Conservation (phyloP, 352 stramenopile genomes). For the Thraustochytrium sp. region DNA sequence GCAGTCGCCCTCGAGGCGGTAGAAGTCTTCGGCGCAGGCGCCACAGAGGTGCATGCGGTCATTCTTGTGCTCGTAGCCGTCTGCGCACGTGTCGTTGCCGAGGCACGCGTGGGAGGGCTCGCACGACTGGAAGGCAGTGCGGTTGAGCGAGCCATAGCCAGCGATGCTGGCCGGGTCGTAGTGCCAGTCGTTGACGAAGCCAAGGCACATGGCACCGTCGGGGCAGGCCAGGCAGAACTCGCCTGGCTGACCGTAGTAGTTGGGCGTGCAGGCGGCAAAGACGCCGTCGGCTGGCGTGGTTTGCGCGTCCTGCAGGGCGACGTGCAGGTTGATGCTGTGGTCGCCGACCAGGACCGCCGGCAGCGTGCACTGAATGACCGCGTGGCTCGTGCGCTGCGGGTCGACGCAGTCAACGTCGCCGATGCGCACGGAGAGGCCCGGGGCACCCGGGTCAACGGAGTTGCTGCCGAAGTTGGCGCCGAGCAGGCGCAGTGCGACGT, state of each 20-base stretch:
- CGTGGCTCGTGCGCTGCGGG: background rate
- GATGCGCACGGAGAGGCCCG: background rate
- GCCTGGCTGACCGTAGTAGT: constrained; percentile 21
- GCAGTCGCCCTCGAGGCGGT: constrained; percentile 26
- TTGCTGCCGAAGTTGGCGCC: constrained; percentile 27
- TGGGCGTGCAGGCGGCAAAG: constrained; percentile 3
- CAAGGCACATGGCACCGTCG: constrained; percentile 18
- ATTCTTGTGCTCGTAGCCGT: constrained; percentile 9
- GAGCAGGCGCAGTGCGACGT: background rate
- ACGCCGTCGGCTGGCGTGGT: background rate
- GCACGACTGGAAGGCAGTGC: constrained; percentile 31
- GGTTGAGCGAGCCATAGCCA: constrained; percentile 23
- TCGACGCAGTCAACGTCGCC: background rate
- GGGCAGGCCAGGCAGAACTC: constrained; percentile 42
- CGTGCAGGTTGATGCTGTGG: background rate
- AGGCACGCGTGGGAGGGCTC: constrained; percentile 31
- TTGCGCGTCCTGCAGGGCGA: background rate
- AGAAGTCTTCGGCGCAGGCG: constrained; percentile 18
- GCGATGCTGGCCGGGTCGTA: constrained; percentile 24
- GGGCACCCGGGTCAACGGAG: background rate
- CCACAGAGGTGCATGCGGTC: background rate
- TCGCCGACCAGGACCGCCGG: background rate
- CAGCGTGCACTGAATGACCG: background rate
- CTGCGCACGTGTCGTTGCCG: constrained; percentile 46
- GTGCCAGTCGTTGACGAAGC: constrained; percentile 21